Percentiles rank a stretch among this genome's conserved stretches.
Evolutionary conservation across 192 early-diverging fungal species (phyloP).

Genomic region (Cetraspora pellucida): DNA sequence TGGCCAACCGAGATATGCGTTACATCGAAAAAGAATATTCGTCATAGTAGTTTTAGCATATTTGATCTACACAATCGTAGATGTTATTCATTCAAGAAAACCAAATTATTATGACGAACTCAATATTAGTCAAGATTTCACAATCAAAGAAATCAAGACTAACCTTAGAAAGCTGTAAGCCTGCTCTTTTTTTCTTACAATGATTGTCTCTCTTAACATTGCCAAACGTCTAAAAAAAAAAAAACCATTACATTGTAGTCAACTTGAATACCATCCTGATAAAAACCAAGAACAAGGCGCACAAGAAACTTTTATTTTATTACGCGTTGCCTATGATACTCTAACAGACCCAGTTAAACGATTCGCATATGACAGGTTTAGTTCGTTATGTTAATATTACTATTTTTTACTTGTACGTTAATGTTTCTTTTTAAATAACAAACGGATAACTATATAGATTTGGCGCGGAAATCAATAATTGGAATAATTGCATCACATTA

Average conservation of each 20-base stretch:
- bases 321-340: constrained; percentile 43
- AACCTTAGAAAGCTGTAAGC: constrained; percentile 46
- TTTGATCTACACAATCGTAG: constrained; percentile 47
- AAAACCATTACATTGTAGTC: neutral
- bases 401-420: neutral
- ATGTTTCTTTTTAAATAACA: neutral
- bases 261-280: constrained; percentile 33
- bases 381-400: neutral
- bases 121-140: constrained; percentile 40
- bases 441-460: constrained; percentile 23
- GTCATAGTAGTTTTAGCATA: constrained; percentile 44
- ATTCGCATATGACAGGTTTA: constrained; percentile 42
- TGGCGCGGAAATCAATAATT: constrained; percentile 38
- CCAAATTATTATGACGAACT: constrained; percentile 48
- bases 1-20: constrained; percentile 40
- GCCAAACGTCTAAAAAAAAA: too few relatives aligned
- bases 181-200: neutral
- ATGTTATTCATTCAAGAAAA: constrained; percentile 38
- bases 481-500: constrained; percentile 39
- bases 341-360: constrained; percentile 41
- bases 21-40: constrained; percentile 48
- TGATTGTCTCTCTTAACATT: neutral
- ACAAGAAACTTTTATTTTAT: constrained; percentile 36
- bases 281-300: constrained; percentile 18
- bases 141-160: constrained; percentile 40